Evolutionary conservation across 2,329 filamentous ascomycete species (phyloP).

Genomic region (Penicillium rolfsii): DNA sequence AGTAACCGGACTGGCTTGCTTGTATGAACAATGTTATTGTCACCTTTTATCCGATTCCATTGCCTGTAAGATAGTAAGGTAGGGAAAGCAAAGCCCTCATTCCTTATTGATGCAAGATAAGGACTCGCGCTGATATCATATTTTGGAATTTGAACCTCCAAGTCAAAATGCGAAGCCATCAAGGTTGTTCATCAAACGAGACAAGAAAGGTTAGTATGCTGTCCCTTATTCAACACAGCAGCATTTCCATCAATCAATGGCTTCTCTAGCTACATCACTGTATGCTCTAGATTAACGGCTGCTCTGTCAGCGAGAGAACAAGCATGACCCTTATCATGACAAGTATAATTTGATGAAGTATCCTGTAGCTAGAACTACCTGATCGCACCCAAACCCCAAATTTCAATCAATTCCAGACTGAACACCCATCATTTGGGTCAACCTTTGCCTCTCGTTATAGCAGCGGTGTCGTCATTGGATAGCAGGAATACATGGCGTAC

Average conservation of each 20-base stretch:
- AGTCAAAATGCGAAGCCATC: too few relatives aligned
- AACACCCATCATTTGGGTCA: background rate
- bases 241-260: background rate
- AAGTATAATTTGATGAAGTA: background rate
- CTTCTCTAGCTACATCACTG: background rate
- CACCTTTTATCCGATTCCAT: background rate
- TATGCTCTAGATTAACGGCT: background rate
- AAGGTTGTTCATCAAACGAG: background rate
- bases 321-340: background rate
- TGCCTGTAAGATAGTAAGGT: background rate
- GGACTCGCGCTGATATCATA: background rate
- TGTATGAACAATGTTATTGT: slow-evolving; percentile 29
- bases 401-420: background rate
- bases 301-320: too few relatives aligned
- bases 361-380: background rate
- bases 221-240: background rate
- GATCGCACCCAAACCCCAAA: background rate
- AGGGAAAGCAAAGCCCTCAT: background rate
- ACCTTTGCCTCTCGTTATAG: background rate
- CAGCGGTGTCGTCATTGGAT: background rate
- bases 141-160: background rate
- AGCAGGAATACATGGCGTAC: background rate
- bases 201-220: background rate
- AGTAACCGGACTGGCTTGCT: slow-evolving; percentile 22
- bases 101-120: background rate